phyloP scores from a whole-genome alignment of 257 asterid genomes.

The Mitragyna speciosa region DNA sequence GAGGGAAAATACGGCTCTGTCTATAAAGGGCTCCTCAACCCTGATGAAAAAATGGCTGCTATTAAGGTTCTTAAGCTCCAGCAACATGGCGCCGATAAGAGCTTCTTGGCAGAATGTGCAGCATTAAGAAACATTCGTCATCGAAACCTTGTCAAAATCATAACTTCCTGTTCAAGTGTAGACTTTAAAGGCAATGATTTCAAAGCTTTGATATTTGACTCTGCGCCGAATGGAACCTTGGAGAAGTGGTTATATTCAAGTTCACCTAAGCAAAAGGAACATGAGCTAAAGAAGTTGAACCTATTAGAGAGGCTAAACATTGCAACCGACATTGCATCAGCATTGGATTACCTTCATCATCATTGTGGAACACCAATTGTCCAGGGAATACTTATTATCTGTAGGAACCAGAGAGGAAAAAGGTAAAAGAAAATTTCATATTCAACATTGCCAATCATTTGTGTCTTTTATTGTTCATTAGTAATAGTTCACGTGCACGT shows the following conservation, averaged over 20 bases:
- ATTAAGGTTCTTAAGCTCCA: constrained; percentile 36
- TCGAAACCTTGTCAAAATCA: too few species aligned
- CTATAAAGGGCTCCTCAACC: constrained; percentile 12
- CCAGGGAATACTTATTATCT: constrained; percentile 18
- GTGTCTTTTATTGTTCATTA: too few species aligned
- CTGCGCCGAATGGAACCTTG: constrained; percentile 34
- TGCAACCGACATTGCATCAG: too few species aligned
- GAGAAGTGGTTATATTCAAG: constrained; percentile 31
- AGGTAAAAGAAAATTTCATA: not conserved
- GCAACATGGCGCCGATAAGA: constrained; percentile 27
- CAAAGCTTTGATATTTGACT: constrained; percentile 38
- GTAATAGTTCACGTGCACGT: too few species aligned
- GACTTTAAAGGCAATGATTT: too few species aligned
- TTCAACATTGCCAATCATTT: too few species aligned
- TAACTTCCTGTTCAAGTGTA: too few species aligned
- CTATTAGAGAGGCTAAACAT: too few species aligned
- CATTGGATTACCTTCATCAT: constrained; percentile 36
- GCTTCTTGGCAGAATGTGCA: constrained; percentile 36
- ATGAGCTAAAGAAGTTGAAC: too few species aligned
- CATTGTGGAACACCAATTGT: constrained; percentile 25
- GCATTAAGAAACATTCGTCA: constrained; percentile 32
- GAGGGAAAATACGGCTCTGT: constrained; percentile 34
- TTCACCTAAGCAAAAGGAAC: constrained; percentile 9
- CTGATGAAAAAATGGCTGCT: constrained; percentile 22
- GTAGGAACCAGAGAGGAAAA: not conserved